These are phyloP conservation scores for Kewa caespitosa DNA, from an alignment of 179 eudicot species.

Conservation along the genomic window DNA sequence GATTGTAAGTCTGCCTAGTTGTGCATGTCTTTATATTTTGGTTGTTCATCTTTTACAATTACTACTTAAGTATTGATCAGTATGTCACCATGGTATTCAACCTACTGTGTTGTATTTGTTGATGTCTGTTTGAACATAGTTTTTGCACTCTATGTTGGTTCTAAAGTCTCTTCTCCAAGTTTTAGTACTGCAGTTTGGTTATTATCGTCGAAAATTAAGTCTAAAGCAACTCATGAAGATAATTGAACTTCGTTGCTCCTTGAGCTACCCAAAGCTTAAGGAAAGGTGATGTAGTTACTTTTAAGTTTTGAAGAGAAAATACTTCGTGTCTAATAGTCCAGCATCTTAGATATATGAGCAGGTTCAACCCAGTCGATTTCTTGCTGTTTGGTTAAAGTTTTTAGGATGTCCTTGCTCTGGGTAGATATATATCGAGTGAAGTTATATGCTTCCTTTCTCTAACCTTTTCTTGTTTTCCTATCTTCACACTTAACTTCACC, in stretches of 20 bases:
- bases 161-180: neutral
- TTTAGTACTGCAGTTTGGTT: too few relatives aligned
- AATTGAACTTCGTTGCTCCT: neutral
- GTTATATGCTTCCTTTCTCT: neutral
- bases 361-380: neutral
- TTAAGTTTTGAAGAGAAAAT: too few relatives aligned
- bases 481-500: neutral
- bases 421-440: neutral
- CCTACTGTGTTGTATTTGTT: neutral
- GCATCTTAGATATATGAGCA: neutral
- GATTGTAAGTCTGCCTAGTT: conserved; percentile 29
- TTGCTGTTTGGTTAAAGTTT: neutral
- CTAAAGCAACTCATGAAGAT: neutral
- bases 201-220: neutral
- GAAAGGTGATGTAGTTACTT: neutral
- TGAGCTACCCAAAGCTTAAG: neutral
- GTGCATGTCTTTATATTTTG: neutral
- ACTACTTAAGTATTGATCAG: neutral
- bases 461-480: neutral
- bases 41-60: neutral
- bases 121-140: neutral
- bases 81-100: neutral
- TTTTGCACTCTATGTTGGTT: neutral
- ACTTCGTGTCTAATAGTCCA: neutral
- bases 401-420: neutral